Evolutionary conservation across 1,284 basidiomycete species (phyloP).

Genomic region (Vanrija humicola): DNA sequence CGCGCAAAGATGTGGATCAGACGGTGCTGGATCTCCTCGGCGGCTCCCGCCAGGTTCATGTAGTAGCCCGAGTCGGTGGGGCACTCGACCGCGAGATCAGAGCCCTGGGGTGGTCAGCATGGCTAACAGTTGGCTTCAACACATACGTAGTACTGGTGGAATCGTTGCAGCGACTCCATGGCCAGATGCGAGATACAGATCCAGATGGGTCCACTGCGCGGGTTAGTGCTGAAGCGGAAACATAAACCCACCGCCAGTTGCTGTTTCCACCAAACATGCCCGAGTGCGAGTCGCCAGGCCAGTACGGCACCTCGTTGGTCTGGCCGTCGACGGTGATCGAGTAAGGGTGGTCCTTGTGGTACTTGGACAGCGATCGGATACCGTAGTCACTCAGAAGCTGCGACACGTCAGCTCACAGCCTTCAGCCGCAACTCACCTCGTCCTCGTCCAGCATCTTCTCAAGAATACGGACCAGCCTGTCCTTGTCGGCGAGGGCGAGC

Average conservation of each 20-base stretch:
- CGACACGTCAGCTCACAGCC: no score
- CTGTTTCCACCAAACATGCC: slow-evolving; percentile 93
- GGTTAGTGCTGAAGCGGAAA: no score
- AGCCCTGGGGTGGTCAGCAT: no score
- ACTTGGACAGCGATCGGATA: slow-evolving; percentile 87
- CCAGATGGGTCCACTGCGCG: slow-evolving; percentile 60
- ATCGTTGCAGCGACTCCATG: slow-evolving; percentile 66
- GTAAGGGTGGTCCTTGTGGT: slow-evolving; percentile 90
- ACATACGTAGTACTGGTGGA: slow-evolving; percentile 85
- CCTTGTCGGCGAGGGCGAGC: slow-evolving; percentile 86
- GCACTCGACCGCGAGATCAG: slow-evolving; percentile 85
- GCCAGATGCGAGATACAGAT: slow-evolving; percentile 45
- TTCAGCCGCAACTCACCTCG: slow-evolving; percentile 51
- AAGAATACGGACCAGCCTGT: slow-evolving; percentile 78
- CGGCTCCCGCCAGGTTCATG: slow-evolving; percentile 88
- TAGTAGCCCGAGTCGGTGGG: slow-evolving; percentile 92
- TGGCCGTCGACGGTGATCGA: slow-evolving; percentile 90
- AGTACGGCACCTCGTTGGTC: slow-evolving; percentile 87
- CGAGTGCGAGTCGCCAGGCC: slow-evolving; percentile 94
- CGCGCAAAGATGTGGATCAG: slow-evolving; percentile 93
- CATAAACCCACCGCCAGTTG: slow-evolving; percentile 66
- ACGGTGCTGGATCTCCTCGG: slow-evolving; percentile 95
- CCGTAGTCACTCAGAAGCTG: slow-evolving; percentile 86
- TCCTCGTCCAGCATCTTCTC: slow-evolving; percentile 96
- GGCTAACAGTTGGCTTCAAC: no score